A percentile compares a stretch with the other conserved stretches of the same genome.
Evolutionary conservation across 495 filamentous ascomycete species (phyloP).

Genomic region (Bathelium albidoporum): DNA sequence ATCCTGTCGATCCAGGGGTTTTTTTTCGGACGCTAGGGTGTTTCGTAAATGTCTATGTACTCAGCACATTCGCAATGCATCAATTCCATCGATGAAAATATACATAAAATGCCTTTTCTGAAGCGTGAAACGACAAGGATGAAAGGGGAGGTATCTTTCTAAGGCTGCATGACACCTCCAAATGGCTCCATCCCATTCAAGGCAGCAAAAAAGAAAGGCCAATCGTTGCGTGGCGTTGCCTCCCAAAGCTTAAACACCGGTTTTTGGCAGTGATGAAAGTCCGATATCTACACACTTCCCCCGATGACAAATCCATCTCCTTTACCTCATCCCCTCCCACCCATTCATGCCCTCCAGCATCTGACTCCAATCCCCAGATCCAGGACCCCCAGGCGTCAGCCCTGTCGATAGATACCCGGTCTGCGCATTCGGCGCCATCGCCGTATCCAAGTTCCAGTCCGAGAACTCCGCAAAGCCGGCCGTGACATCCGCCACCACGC

Average conservation of each 20-base stretch:
- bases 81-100: not conserved
- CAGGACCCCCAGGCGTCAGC: not conserved
- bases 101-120: not conserved
- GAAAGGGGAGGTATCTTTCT: not conserved
- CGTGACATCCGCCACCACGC: not conserved
- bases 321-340: not conserved
- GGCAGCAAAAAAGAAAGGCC: too few species aligned
- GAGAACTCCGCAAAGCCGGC: not conserved
- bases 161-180: too few species aligned
- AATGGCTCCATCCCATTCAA: too few species aligned
- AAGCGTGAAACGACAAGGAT: not conserved
- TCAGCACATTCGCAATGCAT: not conserved
- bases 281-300: not conserved
- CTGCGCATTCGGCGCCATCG: not conserved
- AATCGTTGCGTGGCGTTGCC: not conserved
- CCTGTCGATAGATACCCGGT: not conserved
- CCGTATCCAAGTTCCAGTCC: not conserved
- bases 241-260: too few species aligned
- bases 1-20: not conserved
- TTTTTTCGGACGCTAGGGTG: not conserved
- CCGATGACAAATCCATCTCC: not conserved
- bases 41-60: not conserved
- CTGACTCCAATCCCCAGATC: not conserved
- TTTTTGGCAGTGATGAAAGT: too few species aligned
- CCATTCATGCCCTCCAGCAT: constrained; percentile 2